Base-by-base conservation (phyloP, 31 red algal species). In the Porphyra umbilicalis region DNA sequence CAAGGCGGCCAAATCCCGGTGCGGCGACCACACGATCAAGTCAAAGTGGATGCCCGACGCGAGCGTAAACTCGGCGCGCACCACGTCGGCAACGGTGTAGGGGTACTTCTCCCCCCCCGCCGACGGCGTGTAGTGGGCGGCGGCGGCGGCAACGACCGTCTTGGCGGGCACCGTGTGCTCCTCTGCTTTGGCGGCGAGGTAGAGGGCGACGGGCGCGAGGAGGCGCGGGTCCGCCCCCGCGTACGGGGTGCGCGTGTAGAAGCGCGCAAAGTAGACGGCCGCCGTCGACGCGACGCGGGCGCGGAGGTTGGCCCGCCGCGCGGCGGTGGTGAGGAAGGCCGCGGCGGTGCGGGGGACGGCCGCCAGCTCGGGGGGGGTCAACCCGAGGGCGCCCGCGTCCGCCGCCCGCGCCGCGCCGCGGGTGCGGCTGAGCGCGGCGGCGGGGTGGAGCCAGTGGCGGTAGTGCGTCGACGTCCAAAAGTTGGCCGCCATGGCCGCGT, bases 401-500 rank as follows among this genome's bases (percentile, higher is more conserved):
- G 38, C 29, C 11, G 38, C 36, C 25, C 35, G 35, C 25, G 36
- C 35, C 6, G 77, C 35, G 20, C 6, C 8, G 36, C 77, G 38
- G 38, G 38, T 79, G 77, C 29, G 36, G 2, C 20, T 30, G 25
- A 79, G 36, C 20, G 38, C 88, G 34, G 87, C 92, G 33, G 84
- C 83, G 35, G 77, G 87, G 32, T 86, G 81, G 9, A 94, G 81
- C 92, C 92, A 94, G 81, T 94, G 83, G 38, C 84, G 83, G 79
- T 94, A 89, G 39, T 94, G 92, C 8, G 92, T 89, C 14, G 92
- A 94, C 74, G 76, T 86, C 92, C 92, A 94, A 85, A 94, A 94
- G 75, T 94, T 94, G 33, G 92, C 92, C 39, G 92, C 92, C 92
- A 94, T 94, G 4, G 38, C 18, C 8, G 80, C 15, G 25, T 0